Evolutionary conservation across 208 protist species (phyloP), one percentile per base, ranked within the genome.

Genomic region (Trypanosomatidae sp.): DNA sequence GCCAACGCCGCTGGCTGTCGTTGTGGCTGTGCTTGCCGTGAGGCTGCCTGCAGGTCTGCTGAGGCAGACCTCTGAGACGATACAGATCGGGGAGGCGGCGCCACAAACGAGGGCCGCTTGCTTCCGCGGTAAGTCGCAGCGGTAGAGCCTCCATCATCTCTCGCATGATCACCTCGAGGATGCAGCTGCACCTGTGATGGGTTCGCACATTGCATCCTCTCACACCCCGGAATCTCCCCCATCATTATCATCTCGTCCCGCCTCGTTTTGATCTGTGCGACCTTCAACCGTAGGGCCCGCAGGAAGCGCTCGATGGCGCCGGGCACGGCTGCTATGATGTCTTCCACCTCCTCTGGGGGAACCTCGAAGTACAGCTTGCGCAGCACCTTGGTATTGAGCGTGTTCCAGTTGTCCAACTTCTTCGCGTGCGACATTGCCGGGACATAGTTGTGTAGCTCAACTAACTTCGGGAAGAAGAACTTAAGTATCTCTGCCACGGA

Each of bases 371-470:
- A 89, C 28, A 99, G 84, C 76, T 97, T 98, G 64, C 94, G 90
- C 68, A 99, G 95, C 13, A 99, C 97, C 73, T 98, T 94, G 10
- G 85, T 77, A 73, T 99, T 98, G 17, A 99, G 87, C 3, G 98
- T 99, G 39, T 95, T 62, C 98, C 98, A 99, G 85, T 99, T 99
- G 73, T 98, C 97, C 9, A 91, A 55, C 85, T 99, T 99, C 69
- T 98, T 92, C 44, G 70, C 66, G 8, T 81, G 79, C 0, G 88
- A 90, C 85, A 97, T 97, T 10, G 97, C 91, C 0, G 96, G 86
- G 2, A 81, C 85, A 80, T 99, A 99, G 90, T 99, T 99, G 96
- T 99, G 98, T 46, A 99, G 73, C n/a, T 99, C 97, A 2, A 99
- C 98, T 7, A 99, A 74, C 65, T 94, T 94, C 10, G 98, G 98